These are phyloP conservation scores for Scheffersomyces lignosus DNA, from an alignment of 805 yeast genomes.

Conservation along the genomic window DNA sequence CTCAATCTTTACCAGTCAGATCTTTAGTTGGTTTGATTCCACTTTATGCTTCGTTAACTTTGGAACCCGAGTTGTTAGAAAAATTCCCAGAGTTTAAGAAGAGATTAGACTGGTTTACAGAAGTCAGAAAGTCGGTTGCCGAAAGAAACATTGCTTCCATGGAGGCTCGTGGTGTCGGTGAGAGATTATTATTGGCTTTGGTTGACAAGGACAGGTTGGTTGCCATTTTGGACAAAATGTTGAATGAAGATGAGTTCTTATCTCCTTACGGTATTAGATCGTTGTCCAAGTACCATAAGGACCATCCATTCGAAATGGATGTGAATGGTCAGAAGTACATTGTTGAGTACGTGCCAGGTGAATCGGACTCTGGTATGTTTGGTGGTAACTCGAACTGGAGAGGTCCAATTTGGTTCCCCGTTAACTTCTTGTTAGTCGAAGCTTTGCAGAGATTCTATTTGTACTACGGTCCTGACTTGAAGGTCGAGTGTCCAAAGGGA, in stretches of 20 bases:
- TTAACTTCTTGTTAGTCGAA: constrained; percentile 81
- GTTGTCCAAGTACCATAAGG: constrained; percentile 79
- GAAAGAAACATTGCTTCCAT: constrained; percentile 85
- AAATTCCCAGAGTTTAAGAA: constrained; percentile 80
- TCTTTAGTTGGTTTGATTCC: constrained; percentile 93
- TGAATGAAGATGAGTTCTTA: constrained; percentile 83
- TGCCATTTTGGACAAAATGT: constrained; percentile 74
- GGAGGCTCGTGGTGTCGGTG: constrained; percentile 78
- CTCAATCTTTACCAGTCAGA: constrained; percentile 76
- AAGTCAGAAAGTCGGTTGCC: constrained; percentile 66
- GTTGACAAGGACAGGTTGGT: constrained; percentile 78
- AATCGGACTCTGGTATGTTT: constrained; percentile 88
- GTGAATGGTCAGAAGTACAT: constrained; percentile 73
- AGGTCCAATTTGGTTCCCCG: constrained; percentile 97
- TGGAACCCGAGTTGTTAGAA: constrained; percentile 79
- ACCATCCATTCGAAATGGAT: constrained; percentile 80
- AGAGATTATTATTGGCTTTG: constrained; percentile 73
- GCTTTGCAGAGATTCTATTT: constrained; percentile 82
- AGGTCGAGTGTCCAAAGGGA: constrained; percentile 85
- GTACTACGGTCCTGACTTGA: constrained; percentile 83
- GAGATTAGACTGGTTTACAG: constrained; percentile 80
- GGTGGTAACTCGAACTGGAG: constrained; percentile 98
- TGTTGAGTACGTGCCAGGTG: constrained; percentile 81
- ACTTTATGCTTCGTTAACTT: constrained; percentile 80
- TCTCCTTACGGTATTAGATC: constrained; percentile 87